Base-by-base conservation (phyloP, 2,329 filamentous ascomycete species). In the Ophiostoma tasmaniense region DNA sequence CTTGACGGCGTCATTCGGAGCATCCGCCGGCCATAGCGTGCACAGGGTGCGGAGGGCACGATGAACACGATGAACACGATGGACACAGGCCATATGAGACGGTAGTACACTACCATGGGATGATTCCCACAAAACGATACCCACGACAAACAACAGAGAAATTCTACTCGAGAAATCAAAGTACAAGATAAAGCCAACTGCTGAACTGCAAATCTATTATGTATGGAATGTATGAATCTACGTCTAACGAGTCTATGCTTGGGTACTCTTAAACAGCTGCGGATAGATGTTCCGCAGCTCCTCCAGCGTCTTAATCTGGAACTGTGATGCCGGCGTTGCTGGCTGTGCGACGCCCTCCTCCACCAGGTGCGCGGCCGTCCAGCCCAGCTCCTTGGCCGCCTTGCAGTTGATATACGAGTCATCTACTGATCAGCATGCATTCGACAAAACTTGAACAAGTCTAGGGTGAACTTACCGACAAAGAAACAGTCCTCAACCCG, bases 351-450 rank as follows among this genome's bases (percentile, higher is more conserved):
- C 82, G 7, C 85, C 86, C 45, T 91, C 87, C 76, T 98, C 95
- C 6, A 98, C 87, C 28, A 97, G 84, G 78, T 98, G 95, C 6
- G 86, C 90, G 0, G 90, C 87, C 14, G 87, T 91, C 95, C 95
- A 99, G 25, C 95, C 95, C 71, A 93, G 84, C 42, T 87, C 86
- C 72, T 90, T 84, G 0, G 93, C 92, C 71, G 88, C 88, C 72
- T 83, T 85, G 77, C 91, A 96, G 76, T 99, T 99, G 72, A 89
- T 78, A 70, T 87, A 87, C 0, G 93, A 97, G 77, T 99, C 95
- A 76, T 99, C 95, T 64, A 35, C n/a, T n/a, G n/a, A n/a, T n/a
- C n/a, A n/a, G n/a, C n/a, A n/a, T n/a, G n/a, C n/a, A n/a, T n/a
- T n/a, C n/a, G n/a, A n/a, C n/a, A n/a, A n/a, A n/a, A n/a, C n/a